Percentiles rank a stretch among this genome's conserved stretches.
Evolutionary conservation across 2,329 filamentous ascomycete species (phyloP).

Genomic region (Fusarium odoratissimum): DNA sequence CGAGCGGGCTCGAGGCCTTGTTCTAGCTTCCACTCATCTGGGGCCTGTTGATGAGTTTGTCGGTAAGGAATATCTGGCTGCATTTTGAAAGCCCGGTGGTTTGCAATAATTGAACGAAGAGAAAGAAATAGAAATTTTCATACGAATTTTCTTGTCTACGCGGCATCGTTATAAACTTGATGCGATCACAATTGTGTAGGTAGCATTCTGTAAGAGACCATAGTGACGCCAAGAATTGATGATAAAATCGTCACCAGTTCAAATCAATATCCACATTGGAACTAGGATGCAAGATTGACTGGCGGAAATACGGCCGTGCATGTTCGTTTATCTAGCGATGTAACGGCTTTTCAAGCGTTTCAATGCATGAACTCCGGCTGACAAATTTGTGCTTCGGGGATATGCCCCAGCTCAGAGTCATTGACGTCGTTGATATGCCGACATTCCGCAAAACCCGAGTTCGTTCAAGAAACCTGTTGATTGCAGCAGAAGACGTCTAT

Average conservation of each 20-base stretch:
- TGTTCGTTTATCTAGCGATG: background rate
- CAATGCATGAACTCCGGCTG: background rate
- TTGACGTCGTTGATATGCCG: conserved; percentile 3
- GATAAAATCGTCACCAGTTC: background rate
- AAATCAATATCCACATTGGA: background rate
- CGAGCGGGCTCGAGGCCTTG: conserved; percentile 59
- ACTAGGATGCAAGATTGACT: background rate
- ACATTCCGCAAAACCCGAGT: background rate
- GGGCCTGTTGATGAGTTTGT: background rate
- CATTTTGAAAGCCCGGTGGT: background rate
- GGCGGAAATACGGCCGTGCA: background rate
- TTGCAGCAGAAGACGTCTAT: fast-evolving
- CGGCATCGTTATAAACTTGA: background rate
- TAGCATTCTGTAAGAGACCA: background rate
- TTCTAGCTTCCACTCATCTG: conserved; percentile 66
- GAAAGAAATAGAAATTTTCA: fast-evolving
- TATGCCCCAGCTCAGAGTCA: background rate
- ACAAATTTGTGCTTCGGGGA: background rate
- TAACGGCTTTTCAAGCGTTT: background rate
- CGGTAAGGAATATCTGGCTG: background rate
- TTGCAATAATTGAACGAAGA: fast-evolving
- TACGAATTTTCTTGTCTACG: background rate
- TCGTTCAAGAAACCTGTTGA: background rate
- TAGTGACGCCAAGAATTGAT: conserved; percentile 5
- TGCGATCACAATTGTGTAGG: background rate